Evolutionary conservation across 148 eudicot species (phyloP), one percentile per base, ranked within the genome.

Genomic region (Spergularia marina): DNA sequence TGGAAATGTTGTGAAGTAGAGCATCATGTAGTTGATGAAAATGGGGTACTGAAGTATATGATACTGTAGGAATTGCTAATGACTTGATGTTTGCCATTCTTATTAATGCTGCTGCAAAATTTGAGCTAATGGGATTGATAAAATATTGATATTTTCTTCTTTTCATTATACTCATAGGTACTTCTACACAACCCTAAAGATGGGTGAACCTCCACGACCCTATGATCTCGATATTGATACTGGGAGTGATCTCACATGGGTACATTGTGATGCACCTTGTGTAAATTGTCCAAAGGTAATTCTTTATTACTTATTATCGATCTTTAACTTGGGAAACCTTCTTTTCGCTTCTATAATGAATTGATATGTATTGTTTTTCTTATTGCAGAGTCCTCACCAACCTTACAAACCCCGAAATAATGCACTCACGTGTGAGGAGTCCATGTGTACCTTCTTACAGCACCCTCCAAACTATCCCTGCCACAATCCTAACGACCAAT

Each of bases 181-280:
- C 73, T 93, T 84, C 75, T 80, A 88, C 68, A 87, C 84, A 70
- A 85, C 89, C 11, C 53, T 91, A 25, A 75, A 80, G 59, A 73
- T 93, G 13, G 98, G 98, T 18, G 76, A 67, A 61, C 94, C 91
- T n/a, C 87, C 92, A 4, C 85, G 80, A 77, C 88, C 88, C 68
- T 93, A 88, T 78, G 70, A 82, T 78, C 86, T 93, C 49, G 98
- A 93, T 66, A 91, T 93, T 44, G 98, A 93, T 81, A 89, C 96
- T 0, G 98, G 98, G 44, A 93, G 98, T 76, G 98, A 93, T 73
- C 87, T 93, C 71, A 88, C 96, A 21, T 93, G 98, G 98, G 89
- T 93, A 23, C 91, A 93, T 63, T 93, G 98, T 83, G 96, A 91
- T 82, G 96, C 93, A 65, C 98, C 98, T 69, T 93, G 98, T 68